phyloP scores from a whole-genome alignment of 2,329 filamentous ascomycete genomes.

The Graphium sp. region DNA sequence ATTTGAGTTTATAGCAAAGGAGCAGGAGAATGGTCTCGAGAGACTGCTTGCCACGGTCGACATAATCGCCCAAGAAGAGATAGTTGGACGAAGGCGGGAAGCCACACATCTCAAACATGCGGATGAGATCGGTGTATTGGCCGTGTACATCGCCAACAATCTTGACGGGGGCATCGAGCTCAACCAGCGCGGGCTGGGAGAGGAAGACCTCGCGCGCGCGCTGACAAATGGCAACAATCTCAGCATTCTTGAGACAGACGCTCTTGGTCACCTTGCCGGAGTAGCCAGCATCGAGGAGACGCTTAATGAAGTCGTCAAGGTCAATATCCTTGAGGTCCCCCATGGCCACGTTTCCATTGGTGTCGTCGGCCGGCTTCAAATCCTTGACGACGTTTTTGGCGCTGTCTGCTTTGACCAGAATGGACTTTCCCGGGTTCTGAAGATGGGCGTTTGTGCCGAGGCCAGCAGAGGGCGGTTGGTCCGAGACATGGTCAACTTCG shows the following conservation, averaged over 20 bases:
- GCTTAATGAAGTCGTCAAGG: conserved; percentile 91
- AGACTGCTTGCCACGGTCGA: conserved; percentile 90
- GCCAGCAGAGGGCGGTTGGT: conserved; percentile 60
- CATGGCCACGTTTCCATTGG: conserved; percentile 52
- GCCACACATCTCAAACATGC: conserved; percentile 97
- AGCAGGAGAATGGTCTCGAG: conserved; percentile 86
- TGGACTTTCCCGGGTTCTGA: conserved; percentile 70
- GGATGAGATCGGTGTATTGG: conserved; percentile 88
- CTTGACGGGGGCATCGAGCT: conserved; percentile 89
- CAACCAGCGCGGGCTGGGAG: conserved; percentile 78
- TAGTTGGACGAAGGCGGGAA: conserved; percentile 88
- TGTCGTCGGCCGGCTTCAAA: conserved; percentile 20
- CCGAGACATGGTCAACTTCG: conserved; percentile 89
- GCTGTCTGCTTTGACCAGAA: conserved; percentile 68
- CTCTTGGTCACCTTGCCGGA: conserved; percentile 95
- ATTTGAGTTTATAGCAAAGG: conserved; percentile 94
- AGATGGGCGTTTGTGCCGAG: conserved; percentile 35
- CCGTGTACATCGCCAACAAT: conserved; percentile 95
- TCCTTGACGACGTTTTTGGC: conserved; percentile 46
- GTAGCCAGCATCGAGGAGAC: conserved; percentile 86
- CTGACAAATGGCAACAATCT: conserved; percentile 86
- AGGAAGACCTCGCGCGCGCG: conserved; percentile 79
- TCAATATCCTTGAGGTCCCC: conserved; percentile 84
- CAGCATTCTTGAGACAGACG: conserved; percentile 92
- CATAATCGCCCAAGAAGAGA: conserved; percentile 88